Base-by-base conservation (phyloP, 225 moss, liverwort and hornwort species). In the Sphagnum tenellum region DNA sequence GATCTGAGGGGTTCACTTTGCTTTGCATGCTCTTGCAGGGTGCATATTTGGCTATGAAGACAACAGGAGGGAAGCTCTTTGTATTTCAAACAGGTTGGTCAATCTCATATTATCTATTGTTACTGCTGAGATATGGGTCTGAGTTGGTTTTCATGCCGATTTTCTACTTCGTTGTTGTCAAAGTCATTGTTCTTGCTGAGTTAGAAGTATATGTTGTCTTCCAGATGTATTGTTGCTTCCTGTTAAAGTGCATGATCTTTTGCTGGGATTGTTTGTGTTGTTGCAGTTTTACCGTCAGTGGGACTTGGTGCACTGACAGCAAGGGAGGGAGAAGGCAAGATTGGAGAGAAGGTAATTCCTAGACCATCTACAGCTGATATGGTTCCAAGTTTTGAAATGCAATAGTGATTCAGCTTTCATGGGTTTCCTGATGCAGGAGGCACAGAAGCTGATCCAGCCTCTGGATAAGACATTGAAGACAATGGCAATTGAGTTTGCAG, bases 401-500 rank as follows among this genome's bases (percentile, higher is more conserved):
- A 1, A 29, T 29, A 29, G 29, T 29, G 29, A 29, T 29, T 29
- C 29, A 1, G 29, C 29, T 29, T 29, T 29, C 29, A 1, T 62
- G 57, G 64, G 49, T 56, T 59, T 47, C 11, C 8, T 11, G n/a
- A 59, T 14, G 44, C 84, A 96, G 96, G 96, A 98, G 73, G 89
- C 83, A 55, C 79, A 93, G 62, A 98, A 98, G 70, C 85, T 98
- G 57, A 64, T 98, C 12, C 90, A 90, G 69, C 89, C 96, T 5
- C 72, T 77, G 9, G 98, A 98, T 73, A 98, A 98, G 72, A 66
- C 64, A 44, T 76, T 98, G 59, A 88, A 79, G 75, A 72, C 89
- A 4, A 77, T 98, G 93, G 87, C 98, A 46, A 86, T 98, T 73
- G 98, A 98, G 66, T 86, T 98, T 64, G 98, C 98, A 54, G 98